Conservation (phyloP, 2,329 filamentous ascomycete species). For the Diaporthe citriasiana region DNA sequence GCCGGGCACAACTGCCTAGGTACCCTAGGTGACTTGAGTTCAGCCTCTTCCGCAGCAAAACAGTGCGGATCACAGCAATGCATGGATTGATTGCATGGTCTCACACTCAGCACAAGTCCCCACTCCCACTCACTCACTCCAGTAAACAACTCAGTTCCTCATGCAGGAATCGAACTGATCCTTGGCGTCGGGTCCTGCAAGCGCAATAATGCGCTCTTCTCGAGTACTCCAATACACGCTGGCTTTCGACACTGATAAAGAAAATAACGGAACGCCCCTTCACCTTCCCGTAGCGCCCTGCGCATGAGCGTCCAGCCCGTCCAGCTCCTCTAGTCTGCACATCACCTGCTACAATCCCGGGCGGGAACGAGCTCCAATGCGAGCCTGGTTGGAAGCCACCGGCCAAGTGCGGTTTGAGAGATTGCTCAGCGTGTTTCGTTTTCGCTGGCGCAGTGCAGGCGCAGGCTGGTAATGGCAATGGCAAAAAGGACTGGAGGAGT, state of each 20-base stretch:
- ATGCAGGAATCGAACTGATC: not conserved
- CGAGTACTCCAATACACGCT: not conserved
- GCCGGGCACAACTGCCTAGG: too few species aligned
- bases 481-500: not conserved
- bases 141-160: too few species aligned
- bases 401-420: constrained; percentile 16
- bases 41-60: not conserved
- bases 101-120: not conserved
- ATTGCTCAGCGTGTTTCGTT: constrained; percentile 20
- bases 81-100: not conserved
- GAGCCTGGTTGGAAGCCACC: constrained; percentile 19
- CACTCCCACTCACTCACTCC: not conserved
- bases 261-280: not conserved
- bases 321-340: constrained; percentile 6
- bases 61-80: not conserved
- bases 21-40: not conserved
- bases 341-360: not conserved
- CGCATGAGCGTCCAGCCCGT: constrained; percentile 18
- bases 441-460: not conserved
- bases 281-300: constrained; percentile 24
- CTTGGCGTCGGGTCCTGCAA: constrained; percentile 1
- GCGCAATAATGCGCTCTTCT: constrained; percentile 16
- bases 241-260: not conserved
- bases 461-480: not conserved
- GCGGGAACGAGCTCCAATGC: not conserved